Evolutionary conservation across 176 grass and related monocot species (phyloP).

Genomic region (Puccinellia tenuiflora): DNA sequence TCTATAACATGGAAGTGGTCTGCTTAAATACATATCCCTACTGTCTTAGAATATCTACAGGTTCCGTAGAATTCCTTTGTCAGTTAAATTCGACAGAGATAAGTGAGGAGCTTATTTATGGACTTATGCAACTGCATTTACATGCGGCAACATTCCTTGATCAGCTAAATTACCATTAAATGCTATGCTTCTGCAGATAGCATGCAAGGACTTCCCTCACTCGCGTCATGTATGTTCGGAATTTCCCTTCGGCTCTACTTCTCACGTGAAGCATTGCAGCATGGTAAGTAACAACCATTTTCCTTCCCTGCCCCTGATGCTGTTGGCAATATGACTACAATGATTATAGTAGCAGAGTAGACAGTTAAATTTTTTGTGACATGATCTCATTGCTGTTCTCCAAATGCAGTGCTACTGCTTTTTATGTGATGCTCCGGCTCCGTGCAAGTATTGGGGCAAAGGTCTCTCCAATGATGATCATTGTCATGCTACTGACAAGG

Average conservation of each 20-base stretch:
- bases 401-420: slow-evolving; percentile 94
- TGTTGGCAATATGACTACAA: background rate
- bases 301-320: background rate
- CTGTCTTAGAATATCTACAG: no score
- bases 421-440: slow-evolving; percentile 78
- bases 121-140: background rate
- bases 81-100: background rate
- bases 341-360: background rate
- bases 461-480: slow-evolving; percentile 34
- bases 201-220: slow-evolving; percentile 93
- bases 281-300: slow-evolving; percentile 44
- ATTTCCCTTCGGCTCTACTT: slow-evolving; percentile 60
- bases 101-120: background rate
- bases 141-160: background rate
- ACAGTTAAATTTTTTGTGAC: background rate
- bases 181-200: slow-evolving; percentile 55
- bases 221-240: slow-evolving; percentile 73
- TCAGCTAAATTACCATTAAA: background rate
- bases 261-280: slow-evolving; percentile 60
- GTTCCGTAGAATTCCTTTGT: no score
- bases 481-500: slow-evolving; percentile 82
- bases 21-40: no score
- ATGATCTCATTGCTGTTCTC: slow-evolving; percentile 4
- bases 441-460: slow-evolving; percentile 72
- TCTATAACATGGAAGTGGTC: no score